Base-by-base conservation (phyloP, 1,284 basidiomycete genomes). In the Fistulinella cinereoalba region DNA sequence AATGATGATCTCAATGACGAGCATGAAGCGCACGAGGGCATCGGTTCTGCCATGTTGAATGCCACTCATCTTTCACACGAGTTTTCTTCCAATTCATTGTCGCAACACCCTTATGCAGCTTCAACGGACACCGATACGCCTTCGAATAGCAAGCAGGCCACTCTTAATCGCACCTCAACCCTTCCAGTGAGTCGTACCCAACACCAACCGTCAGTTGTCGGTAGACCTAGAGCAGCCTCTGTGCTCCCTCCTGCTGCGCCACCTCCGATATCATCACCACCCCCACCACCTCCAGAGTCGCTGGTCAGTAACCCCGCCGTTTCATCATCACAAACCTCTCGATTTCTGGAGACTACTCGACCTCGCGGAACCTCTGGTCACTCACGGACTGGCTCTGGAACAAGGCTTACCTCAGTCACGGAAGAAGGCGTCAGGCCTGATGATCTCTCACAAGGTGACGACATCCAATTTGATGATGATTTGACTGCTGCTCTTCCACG, bases 181-280 rank as follows among this genome's bases (percentile, higher is more conserved):
- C 57, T 59, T 45, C 58, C 60, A 22, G 56, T 40, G 19, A 57
- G 50, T 41, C 65, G 43, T 53, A 64, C 44, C 53, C 66, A 47
- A 45, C 60, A 46, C 54, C 65, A 64, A 33, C 41, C 60, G n/a
- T 33, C 58, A 22, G 52, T 56, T 31, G 45, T 57, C 6, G 56
- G 63, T 21, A 73, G 81, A 49, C 64, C 74, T n/a, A 73, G 82
- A 48, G 74, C 80, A 24, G 67, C 76, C 19, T 82, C 82, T 45
- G 73, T 69, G 16, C 74, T 88, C 28, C 84, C 84, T 8, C 85
- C 85, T 16, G 73, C 77, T 32, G 75, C 72, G 0, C 85, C 85
- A 4, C 83, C 82, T 12, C 86, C 86, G 22, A 70, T 73, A 24
- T 71, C 72, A 42, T 75, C 80, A 7, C 72, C 79, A n/a, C 85